Base-by-base conservation (phyloP, 2,329 filamentous ascomycete species). In the Phialophora verrucosa region DNA sequence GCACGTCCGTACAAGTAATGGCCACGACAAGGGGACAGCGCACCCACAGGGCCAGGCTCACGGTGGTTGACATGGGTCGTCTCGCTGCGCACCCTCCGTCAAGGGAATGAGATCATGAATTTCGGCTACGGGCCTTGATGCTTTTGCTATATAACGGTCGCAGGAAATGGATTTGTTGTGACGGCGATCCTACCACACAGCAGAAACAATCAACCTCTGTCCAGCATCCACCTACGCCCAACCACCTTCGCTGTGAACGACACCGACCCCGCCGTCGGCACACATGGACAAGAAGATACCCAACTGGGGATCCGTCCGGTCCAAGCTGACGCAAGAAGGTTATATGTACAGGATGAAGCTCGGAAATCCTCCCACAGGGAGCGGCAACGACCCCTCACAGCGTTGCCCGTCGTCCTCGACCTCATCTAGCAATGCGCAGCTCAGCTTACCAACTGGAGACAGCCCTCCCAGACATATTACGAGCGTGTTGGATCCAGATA, bases 261-360 rank as follows among this genome's bases (percentile, higher is more conserved):
- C 17, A 42, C 10, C 53, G 1, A 56, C 27, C 29, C 14, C 10
- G 29, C 29, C 29, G 11, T 29, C 27, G 12, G 11, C 55, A 25
- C 7, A 56, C 14, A 62, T 38, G 47, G 49, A 56, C 14, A 62
- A 55, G 29, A 62, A 44, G 25, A 62, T 35, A 20, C 51, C 50
- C 20, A 44, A 49, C 60, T 62, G 60, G 60, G 60, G 53, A 56
- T 56, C 50, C 10, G 51, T 56, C 32, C 42, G 60, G 14, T 62
- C 60, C 51, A 62, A 62, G 35, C 11, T 62, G 50, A 56, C 60
- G 2, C 50, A 56, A 29, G 60, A 62, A 14, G 60, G 60, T 10
- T 62, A 62, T 27, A 55, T 62, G 53, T 62, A 62, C 38, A 20
- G 60, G 38, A 62, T 62, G 60, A 62, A 62, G 29, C 51, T 62